Percentiles rank a stretch among this genome's conserved stretches.
These are phyloP conservation scores for Leccinum aurantiacum DNA, from an alignment of 768 basidiomycete species.

Conservation along the genomic window DNA sequence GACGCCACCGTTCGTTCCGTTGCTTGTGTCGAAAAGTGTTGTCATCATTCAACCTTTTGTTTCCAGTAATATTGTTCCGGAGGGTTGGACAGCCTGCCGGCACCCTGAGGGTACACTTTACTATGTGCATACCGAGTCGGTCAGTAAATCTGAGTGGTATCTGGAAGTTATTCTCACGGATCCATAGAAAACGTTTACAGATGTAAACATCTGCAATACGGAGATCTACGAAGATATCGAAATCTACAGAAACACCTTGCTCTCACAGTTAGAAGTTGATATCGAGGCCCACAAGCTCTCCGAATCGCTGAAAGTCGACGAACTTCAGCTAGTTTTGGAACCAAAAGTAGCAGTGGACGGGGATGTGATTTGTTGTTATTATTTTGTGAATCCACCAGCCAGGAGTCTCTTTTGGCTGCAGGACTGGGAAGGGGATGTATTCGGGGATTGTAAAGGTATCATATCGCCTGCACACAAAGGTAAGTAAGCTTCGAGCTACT, in stretches of 20 bases:
- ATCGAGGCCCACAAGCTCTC: constrained; percentile 14
- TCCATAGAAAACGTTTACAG: constrained; percentile 53
- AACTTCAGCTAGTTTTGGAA: constrained; percentile 49
- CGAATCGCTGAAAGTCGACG: constrained; percentile 25
- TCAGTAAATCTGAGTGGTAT: constrained; percentile 22
- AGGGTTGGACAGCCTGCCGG: constrained; percentile 45
- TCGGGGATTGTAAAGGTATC: constrained; percentile 22
- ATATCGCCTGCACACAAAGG: constrained; percentile 28
- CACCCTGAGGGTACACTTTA: constrained; percentile 37
- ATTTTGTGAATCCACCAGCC: constrained; percentile 48
- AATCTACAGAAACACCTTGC: constrained; percentile 27
- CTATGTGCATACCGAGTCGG: constrained; percentile 41
- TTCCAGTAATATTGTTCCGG: constrained; percentile 17
- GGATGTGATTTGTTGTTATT: constrained; percentile 43
- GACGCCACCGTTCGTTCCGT: neutral
- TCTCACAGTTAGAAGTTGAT: constrained; percentile 22
- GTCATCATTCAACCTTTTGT: neutral
- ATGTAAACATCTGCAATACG: constrained; percentile 49
- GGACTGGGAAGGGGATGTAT: constrained; percentile 37
- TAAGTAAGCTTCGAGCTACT: constrained; percentile 11
- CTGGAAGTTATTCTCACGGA: neutral
- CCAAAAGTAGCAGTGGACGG: constrained; percentile 24
- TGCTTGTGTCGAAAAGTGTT: neutral
- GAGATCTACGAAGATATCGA: constrained; percentile 35
- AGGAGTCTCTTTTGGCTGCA: constrained; percentile 59